Base-by-base conservation (phyloP, 73 alveolate species). In the Paramecium primaurelia region DNA sequence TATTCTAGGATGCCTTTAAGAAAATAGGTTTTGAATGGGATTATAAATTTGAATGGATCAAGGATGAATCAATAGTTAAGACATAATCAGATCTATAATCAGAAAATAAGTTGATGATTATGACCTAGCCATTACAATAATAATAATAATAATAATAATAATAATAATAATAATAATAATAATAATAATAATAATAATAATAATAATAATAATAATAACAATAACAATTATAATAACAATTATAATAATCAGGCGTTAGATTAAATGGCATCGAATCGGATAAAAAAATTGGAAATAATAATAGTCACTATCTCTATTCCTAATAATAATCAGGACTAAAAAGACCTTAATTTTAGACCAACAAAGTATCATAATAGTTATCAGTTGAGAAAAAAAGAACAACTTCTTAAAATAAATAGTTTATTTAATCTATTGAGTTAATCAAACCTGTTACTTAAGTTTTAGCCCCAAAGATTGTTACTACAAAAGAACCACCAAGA, bases 11-110 rank as follows among this genome's bases (percentile, higher is more conserved):
- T 25, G 91, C 91, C 8, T 80, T 80, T 47, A 80, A 80, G 18
- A 80, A 80, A 32, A 18, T 64, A 10, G 91, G 91, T 38, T 80
- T 42, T 25, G 91, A 80, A 80, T 80, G 91, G 91, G 91, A 80
- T 22, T 26, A 80, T 26, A 80, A 80, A 18, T 80, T 45, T 80
- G 91, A 80, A 80, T 80, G 91, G 91, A 22, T 80, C 20, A 80
- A 80, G 30, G 91, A 80, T 25, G 91, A 80, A 26, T n/a, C 14
- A 1, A 0, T 45, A 3, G 45, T 37, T 0, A 80, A 47, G 58
- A 47, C 32, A 8, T 40, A 44, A 49, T 32, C 20, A 20, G 73
- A 80, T 42, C 3, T 64, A 75, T 16, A 14, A 75, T 30, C 64
- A 34, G 59, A 30, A 18, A 34, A 75, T 54, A 54, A 54, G 9